phyloP scores from a whole-genome alignment of 2,329 filamentous ascomycete species.

The Sporothrix phasma region DNA sequence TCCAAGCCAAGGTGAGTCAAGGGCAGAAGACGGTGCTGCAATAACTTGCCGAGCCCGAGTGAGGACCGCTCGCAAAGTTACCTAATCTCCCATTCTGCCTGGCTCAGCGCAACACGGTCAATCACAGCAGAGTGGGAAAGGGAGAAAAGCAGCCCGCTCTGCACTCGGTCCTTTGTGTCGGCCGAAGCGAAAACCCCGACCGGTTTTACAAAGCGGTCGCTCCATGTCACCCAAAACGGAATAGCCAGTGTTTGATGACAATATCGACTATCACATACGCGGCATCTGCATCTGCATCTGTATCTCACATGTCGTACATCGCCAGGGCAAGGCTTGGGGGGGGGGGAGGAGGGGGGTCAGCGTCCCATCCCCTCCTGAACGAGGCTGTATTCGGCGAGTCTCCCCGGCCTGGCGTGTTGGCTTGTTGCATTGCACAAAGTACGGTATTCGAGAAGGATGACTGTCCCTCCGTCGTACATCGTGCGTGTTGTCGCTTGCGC shows the following conservation, averaged over 20 bases:
- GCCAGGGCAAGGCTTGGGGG: neutral
- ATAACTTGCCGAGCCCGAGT: neutral
- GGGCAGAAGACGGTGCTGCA: too few relatives aligned
- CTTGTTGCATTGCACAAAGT: too few relatives aligned
- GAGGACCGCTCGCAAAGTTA: neutral
- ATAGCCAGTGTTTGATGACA: neutral
- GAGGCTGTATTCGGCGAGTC: constrained; percentile 3
- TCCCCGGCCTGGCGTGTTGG: too few relatives aligned
- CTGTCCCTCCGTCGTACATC: too few relatives aligned
- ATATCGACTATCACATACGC: neutral
- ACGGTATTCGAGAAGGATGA: neutral
- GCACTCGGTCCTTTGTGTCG: neutral
- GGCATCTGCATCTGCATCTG: neutral
- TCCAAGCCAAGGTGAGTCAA: too few relatives aligned
- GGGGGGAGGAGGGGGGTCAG: neutral
- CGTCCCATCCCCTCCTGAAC: neutral
- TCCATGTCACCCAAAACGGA: neutral
- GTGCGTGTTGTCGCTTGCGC: too few relatives aligned
- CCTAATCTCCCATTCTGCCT: neutral
- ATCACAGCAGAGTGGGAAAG: constrained; percentile 1
- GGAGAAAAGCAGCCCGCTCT: neutral
- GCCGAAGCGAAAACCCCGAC: constrained; percentile 5
- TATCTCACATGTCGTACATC: neutral
- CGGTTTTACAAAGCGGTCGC: neutral
- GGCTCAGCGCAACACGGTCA: neutral